phyloP scores from a whole-genome alignment of 2,329 filamentous ascomycete species.

The Talaromyces atroroseus region DNA sequence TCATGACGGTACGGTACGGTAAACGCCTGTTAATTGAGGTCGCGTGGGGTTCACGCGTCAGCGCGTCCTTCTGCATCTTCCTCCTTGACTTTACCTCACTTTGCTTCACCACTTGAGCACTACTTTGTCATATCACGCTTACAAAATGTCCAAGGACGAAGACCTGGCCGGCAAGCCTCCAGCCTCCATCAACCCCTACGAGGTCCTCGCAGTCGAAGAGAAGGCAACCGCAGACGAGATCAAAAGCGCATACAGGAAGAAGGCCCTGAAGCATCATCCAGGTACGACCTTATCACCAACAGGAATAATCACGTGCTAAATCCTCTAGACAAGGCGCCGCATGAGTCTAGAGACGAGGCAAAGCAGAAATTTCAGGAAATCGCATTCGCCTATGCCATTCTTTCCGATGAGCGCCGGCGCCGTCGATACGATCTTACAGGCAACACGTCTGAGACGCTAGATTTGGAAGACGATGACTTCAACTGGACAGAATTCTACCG shows the following conservation, averaged over 20 bases:
- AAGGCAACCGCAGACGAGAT: constrained; percentile 71
- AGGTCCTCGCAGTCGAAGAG: constrained; percentile 65
- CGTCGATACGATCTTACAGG: constrained; percentile 86
- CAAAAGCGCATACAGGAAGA: constrained; percentile 86
- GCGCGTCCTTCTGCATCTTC: neutral
- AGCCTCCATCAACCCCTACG: constrained; percentile 69
- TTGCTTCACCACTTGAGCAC: neutral
- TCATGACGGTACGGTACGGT: neutral
- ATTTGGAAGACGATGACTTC: constrained; percentile 66
- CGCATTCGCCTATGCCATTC: constrained; percentile 88
- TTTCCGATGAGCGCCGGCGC: constrained; percentile 75
- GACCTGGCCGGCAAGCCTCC: constrained; percentile 58
- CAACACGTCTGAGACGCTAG: constrained; percentile 75
- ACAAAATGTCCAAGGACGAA: constrained; percentile 31
- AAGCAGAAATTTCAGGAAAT: constrained; percentile 81
- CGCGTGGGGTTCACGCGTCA: neutral
- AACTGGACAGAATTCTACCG: constrained; percentile 88
- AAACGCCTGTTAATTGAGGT: neutral
- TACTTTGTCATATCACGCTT: neutral
- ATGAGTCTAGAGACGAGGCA: constrained; percentile 63
- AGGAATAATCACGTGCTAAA: neutral
- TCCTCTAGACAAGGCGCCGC: constrained; percentile 65
- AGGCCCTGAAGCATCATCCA: constrained; percentile 80
- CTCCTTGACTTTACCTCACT: neutral
- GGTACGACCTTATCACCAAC: constrained; percentile 46